Base-by-base conservation (phyloP, 139 green algal genomes). In the Dunaliella sp. region DNA sequence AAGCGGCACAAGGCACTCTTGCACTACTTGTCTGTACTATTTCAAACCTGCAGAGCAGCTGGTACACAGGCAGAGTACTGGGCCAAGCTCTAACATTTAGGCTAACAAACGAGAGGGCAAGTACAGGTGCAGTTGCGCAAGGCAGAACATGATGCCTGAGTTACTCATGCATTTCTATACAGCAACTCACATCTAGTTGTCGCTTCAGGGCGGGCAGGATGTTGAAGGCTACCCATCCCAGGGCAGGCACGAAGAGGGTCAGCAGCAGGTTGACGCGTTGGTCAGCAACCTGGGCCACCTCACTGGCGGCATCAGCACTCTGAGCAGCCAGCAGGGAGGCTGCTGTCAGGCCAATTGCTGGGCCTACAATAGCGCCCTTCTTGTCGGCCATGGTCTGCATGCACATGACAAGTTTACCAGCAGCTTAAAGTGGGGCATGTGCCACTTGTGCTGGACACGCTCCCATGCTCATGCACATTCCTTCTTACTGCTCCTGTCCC, bases 141-240 rank as follows among this genome's bases (percentile, higher is more conserved):
- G n/a, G n/a, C n/a, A n/a, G n/a, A n/a, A n/a, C n/a, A n/a, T n/a
- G n/a, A n/a, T n/a, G 25, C 75, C 75, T 33, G 25, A 12, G 75
- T 30, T 30, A n/a, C 25, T 30, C 30, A 22, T n/a, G n/a, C n/a
- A n/a, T 58, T 32, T 58, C 33, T 21, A 58, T 25, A 65, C 30
- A 34, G 12, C 81, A 1, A 35, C 33, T 31, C 7, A 35, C 75
- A 31, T 83, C 76, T n/a, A 96, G 83, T 94, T 97, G 94, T 85
- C 91, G 91, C n/a, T 90, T 73, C 0, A 88, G 81, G 0, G 92
- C 89, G 57, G 88, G 85, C 0, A 93, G 77, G 65, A 96, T 96
- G 93, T 97, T 97, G 88, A 97, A 96, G 21, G 81, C 87, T 82
- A 97, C 95, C 95, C 94, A 95, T 35, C 84, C 91, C 0, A 95